Base-by-base conservation (phyloP, 768 basidiomycete genomes). In the Chalciporus chontae region DNA sequence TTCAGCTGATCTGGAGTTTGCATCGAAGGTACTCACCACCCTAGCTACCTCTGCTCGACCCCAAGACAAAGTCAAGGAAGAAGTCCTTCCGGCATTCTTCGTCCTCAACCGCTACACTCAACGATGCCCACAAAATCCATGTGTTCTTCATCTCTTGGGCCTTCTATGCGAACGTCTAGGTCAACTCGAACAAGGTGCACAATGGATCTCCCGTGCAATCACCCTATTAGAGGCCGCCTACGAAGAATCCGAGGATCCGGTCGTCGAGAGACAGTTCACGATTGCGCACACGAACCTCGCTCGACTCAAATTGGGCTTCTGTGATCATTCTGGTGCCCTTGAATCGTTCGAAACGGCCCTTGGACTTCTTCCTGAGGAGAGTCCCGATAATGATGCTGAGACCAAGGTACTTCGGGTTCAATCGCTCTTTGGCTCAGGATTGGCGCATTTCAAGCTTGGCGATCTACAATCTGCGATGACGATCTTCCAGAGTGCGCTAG, bases 101-200 rank as follows among this genome's bases (percentile, higher is more conserved):
- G 79, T 88, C 6, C 71, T 97, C 18, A 80, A 80, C 40, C 82
- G 92, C 3, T 95, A 89, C 68, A 80, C 77, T 60, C 77, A 79
- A 53, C 77, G 79, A 34, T 73, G 77, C 6, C 85, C 91, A 0
- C 68, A 74, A 43, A 89, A 96, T 56, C 75, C 86, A 2, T 74
- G 81, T 23, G 94, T 84, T 0, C 69, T 91, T 9, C 92, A 98
- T 62, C 80, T 98, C 15, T 81, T 87, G 48, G 87, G 84, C 0
- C 79, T 98, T 5, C 72, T 97, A 18, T 91, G 87, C 63, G 96
- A 99, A 63, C 78, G 84, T 45, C 71, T 98, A 5, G 87, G 85
- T 11, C 85, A 90, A 34, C 59, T 77, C 24, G 79, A 83, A 14
- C 73, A 82, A 24, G 89, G 83, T 6, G 69, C 76, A 14, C 68